A percentile compares a stretch with the other conserved stretches of the same genome.
phyloP scores from a whole-genome alignment of 2,329 filamentous ascomycete species.

The Fusarium sacchari region DNA sequence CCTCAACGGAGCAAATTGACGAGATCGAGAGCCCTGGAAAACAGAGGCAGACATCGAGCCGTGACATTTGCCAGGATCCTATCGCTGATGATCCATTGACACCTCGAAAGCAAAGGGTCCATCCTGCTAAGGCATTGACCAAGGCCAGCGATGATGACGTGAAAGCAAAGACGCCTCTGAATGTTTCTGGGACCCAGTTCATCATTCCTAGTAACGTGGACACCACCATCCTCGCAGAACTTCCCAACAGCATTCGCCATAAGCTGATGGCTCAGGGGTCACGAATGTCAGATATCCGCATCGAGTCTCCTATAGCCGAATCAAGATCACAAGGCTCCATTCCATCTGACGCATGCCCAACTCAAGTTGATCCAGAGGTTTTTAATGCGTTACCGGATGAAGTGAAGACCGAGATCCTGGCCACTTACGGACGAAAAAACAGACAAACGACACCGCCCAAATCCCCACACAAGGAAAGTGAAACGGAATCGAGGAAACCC shows the following conservation, averaged over 20 bases:
- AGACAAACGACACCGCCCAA: constrained; percentile 54
- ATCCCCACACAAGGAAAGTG: constrained; percentile 66
- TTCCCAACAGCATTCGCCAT: constrained; percentile 84
- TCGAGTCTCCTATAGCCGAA: constrained; percentile 44
- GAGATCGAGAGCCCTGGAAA: constrained; percentile 53
- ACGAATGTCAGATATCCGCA: constrained; percentile 29
- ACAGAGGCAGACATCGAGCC: constrained; percentile 43
- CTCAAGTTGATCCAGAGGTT: constrained; percentile 86
- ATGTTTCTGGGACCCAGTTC: constrained; percentile 89
- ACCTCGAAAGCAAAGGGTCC: constrained; percentile 61
- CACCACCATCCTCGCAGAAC: constrained; percentile 80
- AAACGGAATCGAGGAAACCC: constrained; percentile 62
- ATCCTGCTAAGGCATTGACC: constrained; percentile 64
- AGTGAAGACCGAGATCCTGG: constrained; percentile 84
- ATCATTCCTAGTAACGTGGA: constrained; percentile 87
- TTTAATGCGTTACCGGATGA: constrained; percentile 86
- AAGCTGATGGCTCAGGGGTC: constrained; percentile 72
- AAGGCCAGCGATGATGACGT: constrained; percentile 60
- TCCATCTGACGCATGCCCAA: constrained; percentile 63
- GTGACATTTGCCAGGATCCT: constrained; percentile 56
- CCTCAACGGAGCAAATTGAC: constrained; percentile 62
- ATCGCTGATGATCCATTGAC: constrained; percentile 66
- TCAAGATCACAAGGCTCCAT: constrained; percentile 54
- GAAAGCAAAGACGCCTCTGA: constrained; percentile 74
- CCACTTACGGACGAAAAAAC: constrained; percentile 66